Base-by-base conservation (phyloP, 768 basidiomycete species). In the Podaxis sp. region DNA sequence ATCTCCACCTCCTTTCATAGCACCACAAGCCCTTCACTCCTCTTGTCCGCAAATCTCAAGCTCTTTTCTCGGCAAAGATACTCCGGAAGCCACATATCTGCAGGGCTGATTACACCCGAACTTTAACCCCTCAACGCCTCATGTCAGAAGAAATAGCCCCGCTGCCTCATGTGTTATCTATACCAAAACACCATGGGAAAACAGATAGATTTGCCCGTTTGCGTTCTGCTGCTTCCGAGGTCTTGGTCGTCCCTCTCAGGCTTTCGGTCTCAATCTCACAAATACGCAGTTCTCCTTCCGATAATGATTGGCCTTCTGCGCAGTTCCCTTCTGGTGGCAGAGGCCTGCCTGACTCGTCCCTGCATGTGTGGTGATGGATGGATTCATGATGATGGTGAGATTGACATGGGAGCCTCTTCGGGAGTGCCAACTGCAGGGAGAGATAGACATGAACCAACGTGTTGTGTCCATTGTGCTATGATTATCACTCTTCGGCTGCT, bases 141-240 rank as follows among this genome's bases (percentile, higher is more conserved):
- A 22, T 58, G 57, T 58, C 25, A 46, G 27, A 57, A 17, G 33
- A 58, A 58, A 36, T 24, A 58, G 36, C 57, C 25, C 57, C 46
- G 57, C 38, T 58, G 57, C 57, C 57, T 58, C 57, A 33, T 58
- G 57, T 58, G 9, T 50, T 47, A 57, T 47, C 19, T 50, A 41
- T 52, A 37, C 25, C 57, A 51, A 51, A 38, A 25, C n/a, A 9
- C 46, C 57, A 25, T 57, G 55, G 27, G 55, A 57, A 57, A 55
- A 24, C 37, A 11, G 54, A 0, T 19, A 19, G 54, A 40, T 38
- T 54, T 33, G 37, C 19, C 33, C n/a, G 19, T 36, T 55, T 55
- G 38, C 37, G 54, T 55, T 49, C 22, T 41, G 52, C 22, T 24
- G 11, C 22, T 27, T 25, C 29, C 49, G 9, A 51, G 29, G 46